Base-by-base conservation (phyloP, 306 rosid genomes). In the Abrus precatorius region DNA sequence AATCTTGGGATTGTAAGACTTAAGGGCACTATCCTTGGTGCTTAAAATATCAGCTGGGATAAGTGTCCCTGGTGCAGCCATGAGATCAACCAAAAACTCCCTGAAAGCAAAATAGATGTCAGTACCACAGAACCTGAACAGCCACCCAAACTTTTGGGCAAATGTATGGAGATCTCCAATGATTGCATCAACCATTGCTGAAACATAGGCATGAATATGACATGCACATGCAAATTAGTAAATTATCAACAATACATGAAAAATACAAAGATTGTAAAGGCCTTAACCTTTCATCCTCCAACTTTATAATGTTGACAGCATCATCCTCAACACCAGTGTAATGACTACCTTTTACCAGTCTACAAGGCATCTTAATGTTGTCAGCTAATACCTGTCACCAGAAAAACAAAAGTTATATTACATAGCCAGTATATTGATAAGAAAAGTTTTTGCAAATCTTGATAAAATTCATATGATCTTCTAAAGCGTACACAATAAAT, bases 61-160 rank as follows among this genome's bases (percentile, higher is more conserved):
- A 70, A 96, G 94, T 12, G 94, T 90, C 83, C 99, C 99, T 68
- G 99, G 99, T 74, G 92, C 98, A 80, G 92, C 97, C 99, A 96
- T 96, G 80, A 96, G 94, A 89, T 96, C 99, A 89, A 96, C 97
- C 90, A 96, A 87, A 90, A 89, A 96, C 88, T 96, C 99, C 93
- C 99, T 96, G 93, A 83, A 86, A 83, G 66, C 68, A 88, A 63
- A 83, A 82, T 84, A 77, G 9, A 77, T 68, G 79, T 88, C 56
- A 90, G 81, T 70, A 70, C 64, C 68, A 77, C 43, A 54, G 14
- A 75, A 81, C 68, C 20, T 27, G 47, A 73, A 72, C 2, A 82
- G 38, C 28, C 60, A 67, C 69, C 65, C 70, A 75, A 75, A 38
- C 47, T 69, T 76, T 44, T 33, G 45, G 57, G 71, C 68, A 75